Evolutionary conservation across 23 red algal genomes (phyloP).

Genomic region (Agarophyton chilense): DNA sequence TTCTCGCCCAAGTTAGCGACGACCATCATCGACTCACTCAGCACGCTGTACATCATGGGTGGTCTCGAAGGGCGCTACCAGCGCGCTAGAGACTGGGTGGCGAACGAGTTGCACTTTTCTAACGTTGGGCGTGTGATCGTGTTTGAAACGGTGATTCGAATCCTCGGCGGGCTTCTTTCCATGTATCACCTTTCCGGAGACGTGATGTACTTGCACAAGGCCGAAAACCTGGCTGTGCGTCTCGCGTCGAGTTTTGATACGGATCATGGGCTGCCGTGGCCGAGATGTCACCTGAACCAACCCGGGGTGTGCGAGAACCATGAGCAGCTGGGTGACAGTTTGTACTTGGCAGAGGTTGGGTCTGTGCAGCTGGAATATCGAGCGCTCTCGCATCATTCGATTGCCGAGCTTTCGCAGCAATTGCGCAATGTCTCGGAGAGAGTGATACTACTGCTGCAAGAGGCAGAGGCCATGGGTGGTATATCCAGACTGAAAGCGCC

Average conservation of each 20-base stretch:
- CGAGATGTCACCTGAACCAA: slow-evolving; percentile 67
- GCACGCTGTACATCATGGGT: slow-evolving; percentile 85
- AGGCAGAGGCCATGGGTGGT: background rate
- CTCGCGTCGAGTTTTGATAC: slow-evolving; percentile 78
- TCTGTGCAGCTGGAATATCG: slow-evolving; percentile 84
- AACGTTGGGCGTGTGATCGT: slow-evolving; percentile 56
- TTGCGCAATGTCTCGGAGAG: slow-evolving; percentile 48
- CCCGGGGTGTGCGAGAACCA: slow-evolving; percentile 57
- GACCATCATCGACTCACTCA: slow-evolving; percentile 74
- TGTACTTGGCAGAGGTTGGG: slow-evolving; percentile 82
- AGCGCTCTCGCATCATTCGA: slow-evolving; percentile 63
- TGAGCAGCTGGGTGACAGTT: slow-evolving; percentile 20
- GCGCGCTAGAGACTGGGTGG: slow-evolving; percentile 54
- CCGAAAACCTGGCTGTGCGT: slow-evolving; percentile 54
- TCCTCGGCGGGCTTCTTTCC: slow-evolving; percentile 80
- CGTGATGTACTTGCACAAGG: slow-evolving; percentile 46
- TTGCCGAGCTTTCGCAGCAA: background rate
- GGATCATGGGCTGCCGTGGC: slow-evolving; percentile 69
- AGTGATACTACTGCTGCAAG: slow-evolving; percentile 23
- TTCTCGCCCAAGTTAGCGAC: slow-evolving; percentile 37
- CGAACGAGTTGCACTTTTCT: slow-evolving; percentile 40
- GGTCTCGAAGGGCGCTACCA: slow-evolving; percentile 36
- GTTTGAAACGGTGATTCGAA: slow-evolving; percentile 80
- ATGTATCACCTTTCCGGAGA: slow-evolving; percentile 75
- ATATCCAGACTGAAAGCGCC: slow-evolving; percentile 8